Base-by-base conservation (phyloP, 495 filamentous ascomycete genomes). In the Penicillium desertorum region DNA sequence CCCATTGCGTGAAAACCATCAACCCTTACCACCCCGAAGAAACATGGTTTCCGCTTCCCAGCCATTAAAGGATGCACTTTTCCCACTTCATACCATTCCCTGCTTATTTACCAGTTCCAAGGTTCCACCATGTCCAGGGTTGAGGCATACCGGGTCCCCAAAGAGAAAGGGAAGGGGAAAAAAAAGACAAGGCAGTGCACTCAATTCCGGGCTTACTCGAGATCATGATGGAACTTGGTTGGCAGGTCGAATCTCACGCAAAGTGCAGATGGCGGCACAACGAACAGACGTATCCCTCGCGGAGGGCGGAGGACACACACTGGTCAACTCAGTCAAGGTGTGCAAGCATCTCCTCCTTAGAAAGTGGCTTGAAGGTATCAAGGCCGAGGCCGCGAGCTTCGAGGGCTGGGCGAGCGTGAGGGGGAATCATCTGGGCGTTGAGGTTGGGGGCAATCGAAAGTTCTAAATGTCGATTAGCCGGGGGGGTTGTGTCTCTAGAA, bases 301-400 rank as follows among this genome's bases (percentile, higher is more conserved):
- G 62, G 76, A 62, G 68, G 70, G 64, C 73, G 61, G 76, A 62
- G 68, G 70, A 63, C 63, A 61, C 61, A 60, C 56, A 57, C 54
- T 23, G 19, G 66, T 62, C 58, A 58, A 60, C 66, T 95, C 91
- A 98, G 76, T 98, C 94, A 74, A 98, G 81, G 71, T 91, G 91
- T 43, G 94, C 94, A 83, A 96, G 88, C 94, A 98, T 98, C 67
- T 98, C 91, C 57, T 92, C 86, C 77, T 91, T 94, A 49, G 87
- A 72, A 76, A 98, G 82, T 14, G 94, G 94, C 61, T 83, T 88
- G 70, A 98, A 92, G 70, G 92, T 93, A 71, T 98, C 89, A 70
- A 96, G 89, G 72, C 97, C 92, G 59, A 98, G 82, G 34, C 92
- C 92, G 42, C 85, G 86, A 36, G 83, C 80, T 46, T 84, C 82